phyloP scores from a whole-genome alignment of 108 stramenopile genomes.

The Halocafeteria seosinensis region DNA sequence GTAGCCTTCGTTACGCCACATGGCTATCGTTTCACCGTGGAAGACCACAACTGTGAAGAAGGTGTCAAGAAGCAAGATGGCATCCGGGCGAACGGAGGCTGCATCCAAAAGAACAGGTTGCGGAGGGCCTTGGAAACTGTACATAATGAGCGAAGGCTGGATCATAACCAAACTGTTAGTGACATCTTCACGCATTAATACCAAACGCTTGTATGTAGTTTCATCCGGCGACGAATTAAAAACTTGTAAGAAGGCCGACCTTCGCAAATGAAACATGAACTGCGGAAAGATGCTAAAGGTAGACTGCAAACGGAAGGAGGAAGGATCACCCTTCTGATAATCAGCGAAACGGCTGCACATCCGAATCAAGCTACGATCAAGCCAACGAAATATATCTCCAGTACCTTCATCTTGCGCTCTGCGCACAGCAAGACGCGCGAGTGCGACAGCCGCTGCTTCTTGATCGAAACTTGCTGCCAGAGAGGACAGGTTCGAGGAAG shows the following conservation, averaged over 20 bases:
- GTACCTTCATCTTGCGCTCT: slow-evolving; percentile 80
- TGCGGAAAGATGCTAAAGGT: slow-evolving; percentile 96
- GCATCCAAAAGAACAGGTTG: slow-evolving; percentile 83
- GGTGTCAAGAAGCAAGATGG: slow-evolving; percentile 86
- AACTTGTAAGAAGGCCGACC: slow-evolving; percentile 80
- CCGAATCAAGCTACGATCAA: slow-evolving; percentile 87
- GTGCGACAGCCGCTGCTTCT: slow-evolving; percentile 90
- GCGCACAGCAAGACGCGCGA: slow-evolving; percentile 79
- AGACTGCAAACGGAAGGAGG: slow-evolving; percentile 62
- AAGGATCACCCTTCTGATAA: slow-evolving; percentile 75
- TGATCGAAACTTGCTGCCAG: slow-evolving; percentile 83
- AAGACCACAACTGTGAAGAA: slow-evolving; percentile 99
- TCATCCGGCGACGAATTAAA: slow-evolving; percentile 98
- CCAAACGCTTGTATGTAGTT: slow-evolving; percentile 79
- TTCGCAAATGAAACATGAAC: slow-evolving; percentile 81
- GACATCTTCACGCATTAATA: slow-evolving; percentile 66
- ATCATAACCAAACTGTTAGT: slow-evolving; percentile 94
- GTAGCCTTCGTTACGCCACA: slow-evolving; percentile 90
- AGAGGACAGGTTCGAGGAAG: slow-evolving; percentile 28
- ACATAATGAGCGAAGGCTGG: slow-evolving; percentile 88
- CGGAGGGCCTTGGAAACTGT: slow-evolving; percentile 82
- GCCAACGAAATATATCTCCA: slow-evolving; percentile 89
- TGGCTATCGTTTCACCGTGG: slow-evolving; percentile 96
- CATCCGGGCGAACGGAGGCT: slow-evolving; percentile 75
- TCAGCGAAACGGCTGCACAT: slow-evolving; percentile 92